Evolutionary conservation across 257 asterid species (phyloP).

Genomic region (Craterostigma plantagineum): DNA sequence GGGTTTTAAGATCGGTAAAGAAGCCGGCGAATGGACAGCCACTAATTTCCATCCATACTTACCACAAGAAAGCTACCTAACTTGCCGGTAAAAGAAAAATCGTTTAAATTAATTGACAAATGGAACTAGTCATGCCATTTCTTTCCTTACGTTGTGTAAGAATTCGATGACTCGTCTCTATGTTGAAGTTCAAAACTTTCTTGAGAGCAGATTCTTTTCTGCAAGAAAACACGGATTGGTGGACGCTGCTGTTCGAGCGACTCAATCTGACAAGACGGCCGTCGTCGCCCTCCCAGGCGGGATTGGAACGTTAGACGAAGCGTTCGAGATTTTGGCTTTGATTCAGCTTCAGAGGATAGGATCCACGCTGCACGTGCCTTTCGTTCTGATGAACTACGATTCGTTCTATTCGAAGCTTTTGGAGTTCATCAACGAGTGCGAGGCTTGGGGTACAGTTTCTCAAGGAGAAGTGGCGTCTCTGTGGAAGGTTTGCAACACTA

Average conservation of each 20-base stretch:
- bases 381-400: conserved; percentile 74
- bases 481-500: conserved; percentile 63
- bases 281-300: conserved; percentile 85
- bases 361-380: conserved; percentile 51
- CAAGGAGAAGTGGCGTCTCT: conserved; percentile 51
- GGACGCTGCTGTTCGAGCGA: conserved; percentile 72
- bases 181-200: conserved; percentile 1
- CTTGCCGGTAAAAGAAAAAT: conserved; percentile 82
- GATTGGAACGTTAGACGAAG: conserved; percentile 79
- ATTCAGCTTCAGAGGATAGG: conserved; percentile 77
- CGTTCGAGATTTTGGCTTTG: conserved; percentile 70
- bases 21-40: conserved; percentile 90
- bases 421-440: conserved; percentile 57
- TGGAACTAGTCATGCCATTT: no score
- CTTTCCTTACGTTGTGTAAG: no score
- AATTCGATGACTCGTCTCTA: no score
- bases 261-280: conserved; percentile 49
- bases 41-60: conserved; percentile 57
- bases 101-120: no score
- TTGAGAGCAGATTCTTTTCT: conserved; percentile 63
- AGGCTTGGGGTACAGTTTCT: conserved; percentile 58
- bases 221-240: conserved; percentile 89
- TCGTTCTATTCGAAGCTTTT: conserved; percentile 59
- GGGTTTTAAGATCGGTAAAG: conserved; percentile 79
- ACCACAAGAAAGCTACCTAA: conserved; percentile 49